These are phyloP conservation scores for Mimosa bimucronata DNA, from an alignment of 306 rosid species.

Conservation along the genomic window DNA sequence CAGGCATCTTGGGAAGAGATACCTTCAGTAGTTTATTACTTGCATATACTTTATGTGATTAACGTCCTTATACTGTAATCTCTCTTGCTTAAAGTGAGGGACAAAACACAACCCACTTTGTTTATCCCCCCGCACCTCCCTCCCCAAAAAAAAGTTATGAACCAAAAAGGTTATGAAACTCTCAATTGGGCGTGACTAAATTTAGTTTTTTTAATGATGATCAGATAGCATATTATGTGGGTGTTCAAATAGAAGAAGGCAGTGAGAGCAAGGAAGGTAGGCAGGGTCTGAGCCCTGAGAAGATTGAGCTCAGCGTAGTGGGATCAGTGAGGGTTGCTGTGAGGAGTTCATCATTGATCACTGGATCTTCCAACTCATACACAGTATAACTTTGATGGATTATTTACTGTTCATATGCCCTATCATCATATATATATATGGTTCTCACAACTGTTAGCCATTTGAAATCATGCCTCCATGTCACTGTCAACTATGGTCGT, in stretches of 20 bases:
- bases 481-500: background rate
- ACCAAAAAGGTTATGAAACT: background rate
- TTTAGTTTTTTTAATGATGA: slow-evolving; percentile 13
- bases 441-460: background rate
- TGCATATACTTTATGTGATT: slow-evolving; percentile 20
- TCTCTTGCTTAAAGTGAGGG: background rate
- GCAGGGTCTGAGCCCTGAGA: slow-evolving; percentile 67
- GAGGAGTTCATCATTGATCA: slow-evolving; percentile 74
- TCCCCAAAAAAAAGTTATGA: background rate
- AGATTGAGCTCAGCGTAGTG: slow-evolving; percentile 77
- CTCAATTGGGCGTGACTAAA: background rate
- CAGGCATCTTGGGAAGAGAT: slow-evolving; percentile 32
- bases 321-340: slow-evolving; percentile 87
- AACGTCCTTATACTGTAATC: slow-evolving; percentile 12
- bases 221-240: slow-evolving; percentile 91
- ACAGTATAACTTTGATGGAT: slow-evolving; percentile 2
- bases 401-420: background rate
- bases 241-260: slow-evolving; percentile 79
- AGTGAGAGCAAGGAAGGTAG: slow-evolving; percentile 44
- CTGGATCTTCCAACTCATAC: slow-evolving; percentile 62
- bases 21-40: slow-evolving; percentile 5
- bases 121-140: no score
- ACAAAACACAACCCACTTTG: background rate
- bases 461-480: background rate
- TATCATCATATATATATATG: background rate